Evolutionary conservation across 768 basidiomycete species (phyloP).

Genomic region (Boletus edulis): DNA sequence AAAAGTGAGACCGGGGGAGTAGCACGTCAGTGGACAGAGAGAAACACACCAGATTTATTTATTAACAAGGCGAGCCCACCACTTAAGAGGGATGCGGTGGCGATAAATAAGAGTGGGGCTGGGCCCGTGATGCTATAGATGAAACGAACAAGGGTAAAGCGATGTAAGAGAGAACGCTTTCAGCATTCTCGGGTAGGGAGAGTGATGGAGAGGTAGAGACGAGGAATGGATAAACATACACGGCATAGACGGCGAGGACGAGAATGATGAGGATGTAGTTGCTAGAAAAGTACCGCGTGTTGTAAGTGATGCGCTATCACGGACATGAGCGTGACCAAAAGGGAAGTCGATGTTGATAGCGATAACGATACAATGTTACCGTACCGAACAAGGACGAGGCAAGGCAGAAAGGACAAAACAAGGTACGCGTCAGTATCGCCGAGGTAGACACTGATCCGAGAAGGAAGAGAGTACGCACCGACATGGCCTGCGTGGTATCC

Average conservation of each 20-base stretch:
- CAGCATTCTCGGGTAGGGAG: neutral
- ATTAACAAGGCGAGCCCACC: slow-evolving; percentile 90
- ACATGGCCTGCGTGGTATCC: slow-evolving; percentile 75
- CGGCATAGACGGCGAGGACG: slow-evolving; percentile 78
- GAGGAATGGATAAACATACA: slow-evolving; percentile 47
- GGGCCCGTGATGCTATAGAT: slow-evolving; percentile 63
- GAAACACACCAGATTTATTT: slow-evolving; percentile 75
- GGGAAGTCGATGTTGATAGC: no score
- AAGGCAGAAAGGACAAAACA: no score
- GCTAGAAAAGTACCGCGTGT: slow-evolving; percentile 87
- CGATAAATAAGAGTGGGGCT: slow-evolving; percentile 61
- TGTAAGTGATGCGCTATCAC: slow-evolving; percentile 84
- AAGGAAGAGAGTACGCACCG: slow-evolving; percentile 42
- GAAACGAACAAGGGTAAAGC: no score
- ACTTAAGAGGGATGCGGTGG: slow-evolving; percentile 75
- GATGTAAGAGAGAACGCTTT: neutral
- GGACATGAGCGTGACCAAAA: neutral
- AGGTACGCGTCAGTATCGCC: no score
- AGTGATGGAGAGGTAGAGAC: neutral
- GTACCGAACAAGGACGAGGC: no score
- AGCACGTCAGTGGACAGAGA: neutral
- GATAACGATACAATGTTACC: no score
- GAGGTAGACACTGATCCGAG: no score
- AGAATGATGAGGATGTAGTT: slow-evolving; percentile 85
- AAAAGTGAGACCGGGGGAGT: no score